Evolutionary conservation across 208 protist genomes (phyloP).

Genomic region (Phytomonas sp.): DNA sequence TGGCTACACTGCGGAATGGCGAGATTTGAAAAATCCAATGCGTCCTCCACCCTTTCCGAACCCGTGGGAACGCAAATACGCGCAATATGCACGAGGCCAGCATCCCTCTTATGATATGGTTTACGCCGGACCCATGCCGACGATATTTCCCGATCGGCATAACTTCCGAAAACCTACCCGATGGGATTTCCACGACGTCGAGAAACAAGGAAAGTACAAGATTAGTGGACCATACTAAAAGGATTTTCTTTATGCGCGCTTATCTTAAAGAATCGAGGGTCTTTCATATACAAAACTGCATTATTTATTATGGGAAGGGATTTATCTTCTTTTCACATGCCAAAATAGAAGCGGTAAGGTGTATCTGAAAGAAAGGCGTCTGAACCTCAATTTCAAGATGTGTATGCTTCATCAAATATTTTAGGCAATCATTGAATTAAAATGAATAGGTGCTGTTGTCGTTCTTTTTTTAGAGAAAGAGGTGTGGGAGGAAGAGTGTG

Average conservation of each 20-base stretch:
- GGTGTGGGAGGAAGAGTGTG: background rate
- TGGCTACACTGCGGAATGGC: constrained; percentile 87
- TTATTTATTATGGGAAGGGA: background rate
- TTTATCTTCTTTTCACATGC: background rate
- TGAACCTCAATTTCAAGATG: background rate
- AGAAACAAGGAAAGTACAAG: constrained; percentile 84
- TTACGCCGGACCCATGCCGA: constrained; percentile 86
- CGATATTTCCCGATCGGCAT: constrained; percentile 83
- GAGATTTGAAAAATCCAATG: constrained; percentile 84
- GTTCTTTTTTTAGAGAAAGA: background rate
- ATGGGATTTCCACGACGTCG: constrained; percentile 88
- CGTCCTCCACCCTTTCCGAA: constrained; percentile 74
- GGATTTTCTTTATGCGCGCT: background rate
- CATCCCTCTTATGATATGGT: constrained; percentile 89
- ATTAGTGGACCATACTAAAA: constrained; percentile 75
- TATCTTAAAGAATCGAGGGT: background rate
- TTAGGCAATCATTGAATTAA: background rate
- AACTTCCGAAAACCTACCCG: constrained; percentile 85
- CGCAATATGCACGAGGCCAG: constrained; percentile 84
- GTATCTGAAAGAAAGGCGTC: background rate
- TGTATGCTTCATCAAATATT: background rate
- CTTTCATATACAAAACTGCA: background rate
- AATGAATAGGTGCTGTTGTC: background rate
- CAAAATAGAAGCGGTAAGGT: background rate
- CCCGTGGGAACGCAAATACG: constrained; percentile 88